A percentile compares a stretch with the other conserved stretches of the same genome.
Conservation (phyloP, 2,329 filamentous ascomycete species). For the Beauveria caledonica region DNA sequence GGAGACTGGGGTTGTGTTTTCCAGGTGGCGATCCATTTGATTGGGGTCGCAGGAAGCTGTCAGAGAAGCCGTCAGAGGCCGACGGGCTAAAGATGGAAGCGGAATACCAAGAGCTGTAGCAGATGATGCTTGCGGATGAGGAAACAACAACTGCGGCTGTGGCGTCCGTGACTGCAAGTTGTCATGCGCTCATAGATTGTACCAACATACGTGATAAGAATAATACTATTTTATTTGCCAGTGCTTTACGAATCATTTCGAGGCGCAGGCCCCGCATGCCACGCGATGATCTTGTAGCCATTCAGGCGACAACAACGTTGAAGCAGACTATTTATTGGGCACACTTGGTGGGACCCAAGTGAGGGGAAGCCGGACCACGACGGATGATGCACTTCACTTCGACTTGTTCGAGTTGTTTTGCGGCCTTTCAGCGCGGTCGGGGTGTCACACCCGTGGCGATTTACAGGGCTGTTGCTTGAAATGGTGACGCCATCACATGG, state of each 20-base stretch:
- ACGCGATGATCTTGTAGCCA: constrained; percentile 4
- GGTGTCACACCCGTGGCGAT: not conserved
- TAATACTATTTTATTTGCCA: not conserved
- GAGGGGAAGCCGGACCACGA: constrained; percentile 7
- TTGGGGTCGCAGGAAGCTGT: constrained; percentile 47
- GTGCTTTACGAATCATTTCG: not conserved
- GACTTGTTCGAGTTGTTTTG: not conserved
- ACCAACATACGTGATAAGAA: not conserved
- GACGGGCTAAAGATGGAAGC: constrained; percentile 23
- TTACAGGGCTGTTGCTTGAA: not conserved
- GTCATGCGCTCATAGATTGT: constrained; percentile 5
- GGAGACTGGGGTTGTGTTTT: constrained; percentile 81
- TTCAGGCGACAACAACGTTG: constrained; percentile 5
- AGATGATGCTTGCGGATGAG: not conserved
- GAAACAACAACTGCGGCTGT: constrained; percentile 3
- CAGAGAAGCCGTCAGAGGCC: not conserved
- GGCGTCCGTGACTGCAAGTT: not conserved
- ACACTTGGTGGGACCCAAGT: constrained; percentile 5
- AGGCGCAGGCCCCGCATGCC: not conserved
- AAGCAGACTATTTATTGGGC: not conserved
- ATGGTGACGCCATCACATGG: constrained; percentile 8
- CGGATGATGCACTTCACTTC: not conserved
- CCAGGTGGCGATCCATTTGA: constrained; percentile 67
- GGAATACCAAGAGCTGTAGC: constrained; percentile 30
- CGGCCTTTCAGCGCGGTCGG: not conserved